These are phyloP conservation scores for Termitomyces sp. DNA, from an alignment of 768 basidiomycete species.

Conservation along the genomic window DNA sequence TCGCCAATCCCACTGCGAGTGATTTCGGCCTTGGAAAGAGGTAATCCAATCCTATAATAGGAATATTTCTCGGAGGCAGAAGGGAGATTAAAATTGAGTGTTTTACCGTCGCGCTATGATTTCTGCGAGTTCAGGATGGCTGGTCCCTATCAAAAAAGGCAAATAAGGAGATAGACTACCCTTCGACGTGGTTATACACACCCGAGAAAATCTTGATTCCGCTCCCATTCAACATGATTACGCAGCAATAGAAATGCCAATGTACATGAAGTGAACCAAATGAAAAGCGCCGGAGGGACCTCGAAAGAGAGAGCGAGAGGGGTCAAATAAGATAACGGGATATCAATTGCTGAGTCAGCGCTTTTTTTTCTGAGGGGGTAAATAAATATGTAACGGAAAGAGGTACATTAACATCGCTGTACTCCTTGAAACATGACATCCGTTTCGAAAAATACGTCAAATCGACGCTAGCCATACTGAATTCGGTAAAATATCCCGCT, in stretches of 20 bases:
- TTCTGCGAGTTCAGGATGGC: constrained; percentile 93
- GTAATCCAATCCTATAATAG: constrained; percentile 72
- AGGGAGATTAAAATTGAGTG: constrained; percentile 13
- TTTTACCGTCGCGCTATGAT: constrained; percentile 86
- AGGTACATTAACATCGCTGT: not conserved
- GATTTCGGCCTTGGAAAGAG: constrained; percentile 83
- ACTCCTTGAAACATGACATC: not conserved
- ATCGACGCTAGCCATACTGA: not conserved
- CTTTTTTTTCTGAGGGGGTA: not conserved
- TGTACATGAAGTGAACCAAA: not conserved
- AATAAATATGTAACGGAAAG: too few relatives aligned
- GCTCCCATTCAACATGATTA: constrained; percentile 45
- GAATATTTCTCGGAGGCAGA: constrained; percentile 15
- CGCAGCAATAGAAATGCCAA: not conserved
- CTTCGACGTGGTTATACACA: constrained; percentile 15
- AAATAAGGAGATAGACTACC: not conserved
- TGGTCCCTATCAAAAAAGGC: constrained; percentile 58
- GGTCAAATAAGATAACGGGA: not conserved
- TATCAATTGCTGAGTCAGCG: constrained; percentile 10
- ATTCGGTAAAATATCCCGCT: not conserved
- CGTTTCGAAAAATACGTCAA: not conserved
- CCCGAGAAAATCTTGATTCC: constrained; percentile 57
- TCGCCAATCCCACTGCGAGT: constrained; percentile 89
- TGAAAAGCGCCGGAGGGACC: not conserved
- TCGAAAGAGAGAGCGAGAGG: not conserved